These are phyloP conservation scores for Macrotyloma uniflorum DNA, from an alignment of 306 rosid species.

Conservation along the genomic window DNA sequence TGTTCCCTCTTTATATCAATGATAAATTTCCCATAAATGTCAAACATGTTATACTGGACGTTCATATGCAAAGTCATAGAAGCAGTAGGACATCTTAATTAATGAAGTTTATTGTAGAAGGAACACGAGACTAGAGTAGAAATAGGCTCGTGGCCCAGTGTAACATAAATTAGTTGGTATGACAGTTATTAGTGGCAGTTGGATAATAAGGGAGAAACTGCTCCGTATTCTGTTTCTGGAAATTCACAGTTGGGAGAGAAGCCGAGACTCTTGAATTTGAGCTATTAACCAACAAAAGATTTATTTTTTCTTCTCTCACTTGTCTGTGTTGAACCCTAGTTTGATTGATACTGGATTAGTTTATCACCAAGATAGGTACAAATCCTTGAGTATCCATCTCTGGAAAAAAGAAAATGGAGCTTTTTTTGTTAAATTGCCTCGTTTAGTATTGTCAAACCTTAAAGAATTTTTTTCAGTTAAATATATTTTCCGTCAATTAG, in stretches of 20 bases:
- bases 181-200: not conserved
- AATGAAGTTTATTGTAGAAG: not conserved
- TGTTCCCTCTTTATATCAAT: constrained; percentile 8
- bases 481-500: too few species aligned
- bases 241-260: not conserved
- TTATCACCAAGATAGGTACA: not conserved
- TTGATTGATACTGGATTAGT: not conserved
- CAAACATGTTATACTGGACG: not conserved
- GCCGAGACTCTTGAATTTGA: not conserved
- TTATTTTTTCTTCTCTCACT: not conserved
- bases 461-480: constrained; percentile 4
- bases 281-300: not conserved
- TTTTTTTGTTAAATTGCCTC: not conserved
- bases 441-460: not conserved
- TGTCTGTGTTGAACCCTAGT: not conserved
- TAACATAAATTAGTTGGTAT: not conserved
- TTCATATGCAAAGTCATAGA: constrained; percentile 7
- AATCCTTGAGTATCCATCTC: not conserved
- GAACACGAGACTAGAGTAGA: not conserved
- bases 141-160: not conserved
- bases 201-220: not conserved
- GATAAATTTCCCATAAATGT: constrained; percentile 10
- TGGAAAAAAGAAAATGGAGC: not conserved
- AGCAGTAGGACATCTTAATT: not conserved
- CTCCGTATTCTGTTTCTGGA: not conserved